Percentiles rank a stretch among this genome's conserved stretches.
Evolutionary conservation across 2,329 filamentous ascomycete species (phyloP).

Genomic region (Diaporthe ilicicola): DNA sequence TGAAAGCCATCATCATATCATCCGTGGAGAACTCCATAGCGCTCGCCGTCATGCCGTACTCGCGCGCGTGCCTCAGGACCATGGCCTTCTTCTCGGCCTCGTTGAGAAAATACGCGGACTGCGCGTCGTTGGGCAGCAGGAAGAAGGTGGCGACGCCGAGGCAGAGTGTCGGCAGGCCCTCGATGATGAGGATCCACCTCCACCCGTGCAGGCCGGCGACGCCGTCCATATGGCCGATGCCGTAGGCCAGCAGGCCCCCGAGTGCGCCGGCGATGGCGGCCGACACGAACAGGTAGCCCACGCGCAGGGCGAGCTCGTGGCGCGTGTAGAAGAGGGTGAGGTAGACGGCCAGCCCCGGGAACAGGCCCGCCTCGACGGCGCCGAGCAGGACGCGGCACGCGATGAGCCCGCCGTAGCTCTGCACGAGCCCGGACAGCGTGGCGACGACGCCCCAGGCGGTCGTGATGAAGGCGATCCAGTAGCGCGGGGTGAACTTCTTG

Average conservation of each 20-base stretch:
- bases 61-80: conserved; percentile 41
- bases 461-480: conserved; percentile 72
- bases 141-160: conserved; percentile 65
- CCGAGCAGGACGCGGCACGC: conserved; percentile 75
- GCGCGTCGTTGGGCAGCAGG: conserved; percentile 66
- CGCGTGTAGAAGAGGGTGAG: conserved; percentile 82
- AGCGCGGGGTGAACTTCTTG: conserved; percentile 68
- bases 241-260: conserved; percentile 78
- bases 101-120: conserved; percentile 68
- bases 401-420: conserved; percentile 72
- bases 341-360: conserved; percentile 74
- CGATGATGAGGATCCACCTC: conserved; percentile 75
- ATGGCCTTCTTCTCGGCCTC: conserved; percentile 66
- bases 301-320: conserved; percentile 74
- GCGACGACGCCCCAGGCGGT: conserved; percentile 73
- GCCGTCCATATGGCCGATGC: conserved; percentile 77
- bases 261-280: conserved; percentile 76
- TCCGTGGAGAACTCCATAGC: conserved; percentile 58
- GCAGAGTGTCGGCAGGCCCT: conserved; percentile 56
- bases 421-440: conserved; percentile 73
- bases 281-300: conserved; percentile 77
- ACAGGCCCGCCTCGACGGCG: conserved; percentile 73
- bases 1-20: conserved; percentile 73
- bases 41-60: conserved; percentile 58
- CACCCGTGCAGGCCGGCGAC: conserved; percentile 70